These are phyloP conservation scores for Calocybe indica DNA, from an alignment of 768 basidiomycete genomes.

Conservation along the genomic window DNA sequence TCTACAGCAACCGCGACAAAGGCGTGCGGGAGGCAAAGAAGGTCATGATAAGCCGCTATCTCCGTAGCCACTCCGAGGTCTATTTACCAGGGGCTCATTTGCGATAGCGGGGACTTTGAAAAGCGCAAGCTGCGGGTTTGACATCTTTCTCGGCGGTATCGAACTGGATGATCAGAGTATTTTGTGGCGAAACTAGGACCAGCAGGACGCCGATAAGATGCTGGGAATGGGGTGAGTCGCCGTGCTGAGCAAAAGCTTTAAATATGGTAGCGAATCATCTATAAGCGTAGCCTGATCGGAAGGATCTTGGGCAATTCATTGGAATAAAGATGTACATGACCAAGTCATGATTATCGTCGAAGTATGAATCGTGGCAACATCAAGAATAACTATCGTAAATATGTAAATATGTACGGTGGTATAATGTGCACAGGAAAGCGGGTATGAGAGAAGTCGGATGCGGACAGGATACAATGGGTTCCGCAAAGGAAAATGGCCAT, in stretches of 20 bases:
- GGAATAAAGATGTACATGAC: too few species aligned
- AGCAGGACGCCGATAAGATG: neutral
- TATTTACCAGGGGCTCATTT: conserved; percentile 90
- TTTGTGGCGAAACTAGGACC: conserved; percentile 2
- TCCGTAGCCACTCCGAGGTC: neutral
- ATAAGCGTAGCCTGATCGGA: conserved; percentile 1
- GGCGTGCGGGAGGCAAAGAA: neutral
- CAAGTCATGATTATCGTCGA: too few species aligned
- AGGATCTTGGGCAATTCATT: conserved; percentile 6
- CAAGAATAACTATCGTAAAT: too few species aligned
- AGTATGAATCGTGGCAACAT: too few species aligned
- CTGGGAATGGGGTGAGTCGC: too few species aligned
- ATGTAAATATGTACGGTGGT: too few species aligned
- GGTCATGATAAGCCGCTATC: neutral
- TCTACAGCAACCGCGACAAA: conserved; percentile 32
- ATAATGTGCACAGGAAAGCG: too few species aligned
- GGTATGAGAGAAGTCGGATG: too few species aligned
- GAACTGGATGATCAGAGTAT: conserved; percentile 6
- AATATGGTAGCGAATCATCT: too few species aligned
- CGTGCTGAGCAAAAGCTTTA: too few species aligned
- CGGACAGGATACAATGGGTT: too few species aligned
- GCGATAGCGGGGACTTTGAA: conserved; percentile 83
- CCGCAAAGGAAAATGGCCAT: too few species aligned
- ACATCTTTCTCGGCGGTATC: conserved; percentile 35
- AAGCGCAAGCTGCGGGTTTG: conserved; percentile 69